These are phyloP conservation scores for Scleromitrula shiraiana DNA, from an alignment of 2,329 filamentous ascomycete genomes.

Conservation along the genomic window DNA sequence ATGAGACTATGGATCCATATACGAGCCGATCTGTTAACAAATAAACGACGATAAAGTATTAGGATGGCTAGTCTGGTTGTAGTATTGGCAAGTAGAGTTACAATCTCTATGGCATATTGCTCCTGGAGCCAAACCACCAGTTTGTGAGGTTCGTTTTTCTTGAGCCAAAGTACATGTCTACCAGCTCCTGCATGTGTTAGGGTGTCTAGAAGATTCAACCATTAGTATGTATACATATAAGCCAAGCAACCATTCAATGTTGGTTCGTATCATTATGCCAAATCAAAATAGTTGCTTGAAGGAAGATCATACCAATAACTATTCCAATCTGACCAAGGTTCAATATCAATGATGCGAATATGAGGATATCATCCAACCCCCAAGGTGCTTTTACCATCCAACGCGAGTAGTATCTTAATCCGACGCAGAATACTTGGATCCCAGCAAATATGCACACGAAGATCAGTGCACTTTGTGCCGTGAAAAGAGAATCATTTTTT, in stretches of 20 bases:
- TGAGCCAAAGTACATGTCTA: not conserved
- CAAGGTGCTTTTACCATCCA: not conserved
- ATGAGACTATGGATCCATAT: not conserved
- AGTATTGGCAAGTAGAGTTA: not conserved
- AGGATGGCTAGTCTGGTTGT: not conserved
- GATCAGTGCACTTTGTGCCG: not conserved
- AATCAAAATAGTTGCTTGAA: not conserved
- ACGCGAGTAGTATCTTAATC: not conserved
- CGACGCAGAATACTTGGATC: not conserved
- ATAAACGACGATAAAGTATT: not conserved
- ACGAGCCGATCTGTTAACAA: not conserved
- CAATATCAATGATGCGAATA: not conserved
- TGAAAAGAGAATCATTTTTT: not conserved
- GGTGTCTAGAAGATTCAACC: not conserved
- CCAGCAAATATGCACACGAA: not conserved
- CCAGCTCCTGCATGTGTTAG: not conserved
- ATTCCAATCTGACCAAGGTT: not conserved
- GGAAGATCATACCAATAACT: not conserved
- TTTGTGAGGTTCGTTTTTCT: not conserved
- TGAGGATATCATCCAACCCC: not conserved
- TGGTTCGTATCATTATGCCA: not conserved
- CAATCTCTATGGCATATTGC: not conserved
- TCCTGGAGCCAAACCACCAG: not conserved
- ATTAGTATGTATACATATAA: not conserved
- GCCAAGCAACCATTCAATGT: not conserved